These are phyloP conservation scores for Amylostereum chailletii DNA, from an alignment of 1,284 basidiomycete genomes.

Conservation along the genomic window DNA sequence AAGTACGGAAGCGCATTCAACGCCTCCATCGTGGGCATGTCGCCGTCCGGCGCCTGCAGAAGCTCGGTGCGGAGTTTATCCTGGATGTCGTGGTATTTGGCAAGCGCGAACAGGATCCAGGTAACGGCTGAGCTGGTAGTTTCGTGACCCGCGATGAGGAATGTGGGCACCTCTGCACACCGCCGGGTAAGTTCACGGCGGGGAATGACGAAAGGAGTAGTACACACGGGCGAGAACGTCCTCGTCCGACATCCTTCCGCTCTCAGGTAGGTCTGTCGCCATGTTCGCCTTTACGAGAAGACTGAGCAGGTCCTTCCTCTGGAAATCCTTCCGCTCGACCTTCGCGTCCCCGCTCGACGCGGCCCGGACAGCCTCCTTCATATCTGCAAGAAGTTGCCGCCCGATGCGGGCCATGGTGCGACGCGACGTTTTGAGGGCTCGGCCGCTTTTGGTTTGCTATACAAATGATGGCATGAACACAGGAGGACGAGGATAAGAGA, in stretches of 20 bases:
- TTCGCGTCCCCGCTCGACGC: background rate
- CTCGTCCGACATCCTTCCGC: slow-evolving; percentile 56
- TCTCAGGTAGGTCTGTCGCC: slow-evolving; percentile 43
- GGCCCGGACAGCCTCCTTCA: slow-evolving; percentile 25
- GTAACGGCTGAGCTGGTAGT: slow-evolving; percentile 24
- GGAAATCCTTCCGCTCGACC: slow-evolving; percentile 19
- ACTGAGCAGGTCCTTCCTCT: slow-evolving; percentile 39
- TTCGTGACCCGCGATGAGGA: slow-evolving; percentile 45
- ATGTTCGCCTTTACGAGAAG: slow-evolving; percentile 57
- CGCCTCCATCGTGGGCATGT: slow-evolving; percentile 21
- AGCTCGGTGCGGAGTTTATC: slow-evolving; percentile 64
- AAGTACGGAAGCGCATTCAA: slow-evolving; percentile 14
- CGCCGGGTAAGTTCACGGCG: too few relatives aligned
- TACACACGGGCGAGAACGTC: slow-evolving; percentile 67
- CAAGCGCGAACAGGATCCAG: slow-evolving; percentile 60
- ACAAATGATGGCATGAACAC: background rate
- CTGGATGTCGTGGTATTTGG: slow-evolving; percentile 48
- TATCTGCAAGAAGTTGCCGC: slow-evolving; percentile 32
- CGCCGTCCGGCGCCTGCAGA: slow-evolving; percentile 21
- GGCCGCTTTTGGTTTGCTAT: background rate
- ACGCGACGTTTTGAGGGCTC: background rate
- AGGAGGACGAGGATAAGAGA: background rate
- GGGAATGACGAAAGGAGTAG: too few relatives aligned
- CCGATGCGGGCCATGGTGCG: slow-evolving; percentile 22
- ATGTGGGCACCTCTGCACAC: slow-evolving; percentile 13